A percentile compares a stretch with the other conserved stretches of the same genome.
These are phyloP conservation scores for Brassica juncea DNA, from an alignment of 345 rosid genomes.

Conservation along the genomic window DNA sequence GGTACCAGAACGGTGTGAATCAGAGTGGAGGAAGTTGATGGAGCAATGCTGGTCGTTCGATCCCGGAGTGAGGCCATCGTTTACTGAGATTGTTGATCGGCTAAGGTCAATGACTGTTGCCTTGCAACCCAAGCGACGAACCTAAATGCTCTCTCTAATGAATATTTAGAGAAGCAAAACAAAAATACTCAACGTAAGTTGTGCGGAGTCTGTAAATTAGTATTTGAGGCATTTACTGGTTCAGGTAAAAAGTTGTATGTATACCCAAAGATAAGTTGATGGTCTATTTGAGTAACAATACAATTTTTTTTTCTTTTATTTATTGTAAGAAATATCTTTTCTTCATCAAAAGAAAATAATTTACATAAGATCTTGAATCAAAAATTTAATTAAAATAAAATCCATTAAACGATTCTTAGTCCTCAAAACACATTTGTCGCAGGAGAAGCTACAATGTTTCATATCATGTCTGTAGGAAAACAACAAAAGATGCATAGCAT, in stretches of 20 bases:
- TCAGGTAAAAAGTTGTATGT: constrained; percentile 23
- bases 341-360: background rate
- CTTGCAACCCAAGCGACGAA: constrained; percentile 55
- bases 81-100: constrained; percentile 30
- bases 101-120: constrained; percentile 44
- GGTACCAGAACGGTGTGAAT: constrained; percentile 59
- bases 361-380: background rate
- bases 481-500: constrained; percentile 22
- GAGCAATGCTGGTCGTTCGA: constrained; percentile 88
- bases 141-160: constrained; percentile 6
- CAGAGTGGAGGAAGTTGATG: constrained; percentile 73
- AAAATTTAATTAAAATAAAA: background rate
- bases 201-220: constrained; percentile 33
- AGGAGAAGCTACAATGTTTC: background rate
- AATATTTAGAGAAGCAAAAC: background rate
- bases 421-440: background rate
- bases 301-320: background rate
- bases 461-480: constrained; percentile 10
- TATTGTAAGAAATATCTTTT: background rate
- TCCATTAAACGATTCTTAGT: background rate
- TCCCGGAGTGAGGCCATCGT: constrained; percentile 69
- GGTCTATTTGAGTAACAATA: background rate
- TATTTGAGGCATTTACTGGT: constrained; percentile 12
- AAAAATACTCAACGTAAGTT: background rate
- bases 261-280: background rate